Evolutionary conservation across 2,329 filamentous ascomycete species (phyloP).

Genomic region (Xylaria sp.): DNA sequence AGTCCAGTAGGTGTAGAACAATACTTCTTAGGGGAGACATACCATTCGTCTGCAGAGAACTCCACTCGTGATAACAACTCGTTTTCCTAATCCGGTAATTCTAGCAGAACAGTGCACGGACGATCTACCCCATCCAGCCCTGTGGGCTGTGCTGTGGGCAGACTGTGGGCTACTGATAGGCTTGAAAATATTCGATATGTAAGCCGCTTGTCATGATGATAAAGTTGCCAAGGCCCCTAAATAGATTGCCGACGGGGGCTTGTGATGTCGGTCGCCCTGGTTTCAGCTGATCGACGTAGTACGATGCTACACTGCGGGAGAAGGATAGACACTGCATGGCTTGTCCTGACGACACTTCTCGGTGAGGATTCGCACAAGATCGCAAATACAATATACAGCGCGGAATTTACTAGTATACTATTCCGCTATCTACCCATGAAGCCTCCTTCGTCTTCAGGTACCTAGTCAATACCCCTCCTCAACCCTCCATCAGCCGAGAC

Average conservation of each 20-base stretch:
- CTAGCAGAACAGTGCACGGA: conserved; percentile 11
- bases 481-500: conserved; percentile 6
- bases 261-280: conserved; percentile 30
- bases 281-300: conserved; percentile 29
- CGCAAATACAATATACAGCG: neutral
- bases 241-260: conserved; percentile 22
- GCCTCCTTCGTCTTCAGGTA: neutral
- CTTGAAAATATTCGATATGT: conserved; percentile 17
- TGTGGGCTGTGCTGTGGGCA: conserved; percentile 18
- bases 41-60: neutral
- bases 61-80: conserved; percentile 24
- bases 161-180: neutral
- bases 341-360: neutral
- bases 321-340: neutral
- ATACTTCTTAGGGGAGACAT: neutral
- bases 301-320: conserved; percentile 11
- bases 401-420: neutral
- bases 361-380: conserved; percentile 4
- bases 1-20: conserved; percentile 1
- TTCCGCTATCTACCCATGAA: neutral
- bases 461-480: neutral
- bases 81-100: conserved; percentile 33
- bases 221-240: conserved; percentile 29
- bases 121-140: conserved; percentile 31
- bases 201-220: conserved; percentile 36